Evolutionary conservation across 345 rosid species (phyloP).

Genomic region (Moringa oleifera): DNA sequence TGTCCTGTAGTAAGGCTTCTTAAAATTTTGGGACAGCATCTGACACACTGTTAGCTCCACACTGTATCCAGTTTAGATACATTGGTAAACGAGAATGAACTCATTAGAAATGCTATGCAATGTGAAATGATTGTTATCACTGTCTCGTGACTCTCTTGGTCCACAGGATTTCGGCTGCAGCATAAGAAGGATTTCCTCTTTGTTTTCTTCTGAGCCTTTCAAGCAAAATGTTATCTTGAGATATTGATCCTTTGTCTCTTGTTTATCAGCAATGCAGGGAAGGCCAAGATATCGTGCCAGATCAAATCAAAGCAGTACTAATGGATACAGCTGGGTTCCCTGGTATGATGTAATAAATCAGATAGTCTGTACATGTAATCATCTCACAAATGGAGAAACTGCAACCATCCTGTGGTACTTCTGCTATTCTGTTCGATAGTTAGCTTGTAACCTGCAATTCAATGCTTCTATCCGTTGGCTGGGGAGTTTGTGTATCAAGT

Average conservation of each 20-base stretch:
- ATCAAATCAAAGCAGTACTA: constrained; percentile 90
- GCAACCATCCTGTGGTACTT: too few species aligned
- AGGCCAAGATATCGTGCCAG: constrained; percentile 76
- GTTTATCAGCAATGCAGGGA: constrained; percentile 78
- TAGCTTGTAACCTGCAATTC: constrained; percentile 19
- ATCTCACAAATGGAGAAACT: constrained; percentile 12
- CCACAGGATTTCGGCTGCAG: background rate
- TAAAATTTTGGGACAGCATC: too few species aligned
- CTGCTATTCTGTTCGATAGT: constrained; percentile 7
- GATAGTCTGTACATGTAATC: background rate
- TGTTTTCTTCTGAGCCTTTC: background rate
- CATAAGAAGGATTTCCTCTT: background rate
- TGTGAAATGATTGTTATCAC: background rate
- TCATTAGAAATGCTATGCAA: background rate
- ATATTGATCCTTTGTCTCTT: constrained; percentile 10
- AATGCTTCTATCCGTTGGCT: background rate
- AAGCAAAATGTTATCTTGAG: too few species aligned
- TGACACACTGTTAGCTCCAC: background rate
- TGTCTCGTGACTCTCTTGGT: background rate
- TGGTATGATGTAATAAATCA: constrained; percentile 37
- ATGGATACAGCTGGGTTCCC: constrained; percentile 78
- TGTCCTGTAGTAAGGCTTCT: too few species aligned
- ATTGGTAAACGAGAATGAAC: too few species aligned
- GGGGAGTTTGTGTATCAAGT: background rate
- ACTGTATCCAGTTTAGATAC: too few species aligned